These are phyloP conservation scores for Plectosphaerella sp. DNA, from an alignment of 2,329 filamentous ascomycete genomes.

Conservation along the genomic window DNA sequence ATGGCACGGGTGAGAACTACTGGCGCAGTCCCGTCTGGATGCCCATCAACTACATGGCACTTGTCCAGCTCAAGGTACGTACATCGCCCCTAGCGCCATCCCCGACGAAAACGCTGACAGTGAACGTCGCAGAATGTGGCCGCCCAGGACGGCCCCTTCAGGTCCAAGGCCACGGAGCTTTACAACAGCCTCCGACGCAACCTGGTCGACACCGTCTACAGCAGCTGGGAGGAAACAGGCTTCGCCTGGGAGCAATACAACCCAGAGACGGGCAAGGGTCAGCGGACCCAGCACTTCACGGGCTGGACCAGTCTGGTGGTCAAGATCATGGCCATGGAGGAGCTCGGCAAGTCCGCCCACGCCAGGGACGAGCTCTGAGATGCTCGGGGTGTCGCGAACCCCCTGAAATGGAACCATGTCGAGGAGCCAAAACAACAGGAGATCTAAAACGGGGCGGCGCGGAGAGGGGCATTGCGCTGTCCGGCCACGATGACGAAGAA, in stretches of 20 bases:
- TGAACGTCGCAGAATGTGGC: slow-evolving; percentile 53
- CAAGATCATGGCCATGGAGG: slow-evolving; percentile 94
- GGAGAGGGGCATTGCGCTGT: too few species aligned
- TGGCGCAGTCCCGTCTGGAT: slow-evolving; percentile 96
- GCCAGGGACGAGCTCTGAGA: slow-evolving; percentile 45
- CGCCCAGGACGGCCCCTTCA: slow-evolving; percentile 61
- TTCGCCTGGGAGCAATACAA: slow-evolving; percentile 99
- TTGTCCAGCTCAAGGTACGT: slow-evolving; percentile 74
- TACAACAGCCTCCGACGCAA: slow-evolving; percentile 78
- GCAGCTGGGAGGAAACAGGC: slow-evolving; percentile 83
- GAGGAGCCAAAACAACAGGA: too few species aligned
- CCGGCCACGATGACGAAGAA: too few species aligned
- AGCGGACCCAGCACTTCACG: slow-evolving; percentile 95
- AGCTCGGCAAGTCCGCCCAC: slow-evolving; percentile 40
- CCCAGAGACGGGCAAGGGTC: slow-evolving; percentile 86
- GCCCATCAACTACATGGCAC: slow-evolving; percentile 87
- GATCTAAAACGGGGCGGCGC: too few species aligned
- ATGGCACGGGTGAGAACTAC: slow-evolving; percentile 92
- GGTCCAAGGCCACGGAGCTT: slow-evolving; percentile 62
- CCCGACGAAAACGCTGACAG: not conserved
- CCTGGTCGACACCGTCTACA: slow-evolving; percentile 82
- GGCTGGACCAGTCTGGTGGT: slow-evolving; percentile 98
- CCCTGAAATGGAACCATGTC: not conserved
- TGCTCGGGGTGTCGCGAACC: not conserved
- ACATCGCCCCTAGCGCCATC: not conserved